Conservation (phyloP, 2,329 filamentous ascomycete species). For the Huntiella decipiens region DNA sequence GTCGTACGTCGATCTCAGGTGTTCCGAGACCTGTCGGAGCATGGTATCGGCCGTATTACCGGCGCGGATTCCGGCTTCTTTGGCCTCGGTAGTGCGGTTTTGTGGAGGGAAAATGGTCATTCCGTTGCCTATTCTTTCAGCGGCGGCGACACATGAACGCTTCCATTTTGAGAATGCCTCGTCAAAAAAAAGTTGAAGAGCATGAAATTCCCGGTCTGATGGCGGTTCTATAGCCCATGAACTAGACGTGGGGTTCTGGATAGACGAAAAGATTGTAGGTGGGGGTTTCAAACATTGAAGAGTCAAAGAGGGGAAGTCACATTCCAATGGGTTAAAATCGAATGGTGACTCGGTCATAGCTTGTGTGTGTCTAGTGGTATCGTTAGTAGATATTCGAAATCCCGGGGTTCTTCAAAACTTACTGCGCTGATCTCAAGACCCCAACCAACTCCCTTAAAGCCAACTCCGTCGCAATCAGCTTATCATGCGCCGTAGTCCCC, state of each 20-base stretch:
- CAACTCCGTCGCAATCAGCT: conserved; percentile 64
- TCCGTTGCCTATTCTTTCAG: conserved; percentile 31
- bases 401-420: conserved; percentile 20
- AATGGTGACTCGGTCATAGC: conserved; percentile 28
- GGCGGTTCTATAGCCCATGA: conserved; percentile 73
- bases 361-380: conserved; percentile 6
- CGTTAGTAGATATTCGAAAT: background rate
- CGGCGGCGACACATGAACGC: conserved; percentile 29
- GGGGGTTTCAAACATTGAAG: conserved; percentile 65
- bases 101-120: conserved; percentile 25
- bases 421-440: conserved; percentile 71
- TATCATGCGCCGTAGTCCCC: conserved; percentile 53
- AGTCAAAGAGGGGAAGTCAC: conserved; percentile 72
- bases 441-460: conserved; percentile 67
- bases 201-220: conserved; percentile 51
- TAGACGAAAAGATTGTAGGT: conserved; percentile 63
- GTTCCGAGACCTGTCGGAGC: conserved; percentile 50
- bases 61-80: conserved; percentile 28
- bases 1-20: conserved; percentile 57
- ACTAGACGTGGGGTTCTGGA: conserved; percentile 55
- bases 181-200: conserved; percentile 46
- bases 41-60: conserved; percentile 37
- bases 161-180: conserved; percentile 51
- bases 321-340: conserved; percentile 67
- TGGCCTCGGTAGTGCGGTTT: conserved; percentile 22